Base-by-base conservation (phyloP, 352 stramenopile genomes). In the Globisporangium splendens region DNA sequence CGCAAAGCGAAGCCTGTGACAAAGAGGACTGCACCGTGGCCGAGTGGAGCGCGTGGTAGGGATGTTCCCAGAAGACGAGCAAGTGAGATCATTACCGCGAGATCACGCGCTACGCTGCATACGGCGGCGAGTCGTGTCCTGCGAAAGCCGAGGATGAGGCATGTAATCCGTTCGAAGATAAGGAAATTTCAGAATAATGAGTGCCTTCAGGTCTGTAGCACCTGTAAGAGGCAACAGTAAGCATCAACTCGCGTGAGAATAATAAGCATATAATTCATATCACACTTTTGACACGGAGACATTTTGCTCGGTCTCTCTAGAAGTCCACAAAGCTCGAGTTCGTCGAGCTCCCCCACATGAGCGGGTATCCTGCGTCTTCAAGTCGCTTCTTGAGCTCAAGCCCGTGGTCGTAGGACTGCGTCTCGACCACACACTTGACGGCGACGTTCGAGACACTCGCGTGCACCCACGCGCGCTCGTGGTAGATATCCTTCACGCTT, bases 401-500 rank as follows among this genome's bases (percentile, higher is more conserved):
- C 6, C 79, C 90, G 66, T 98, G 95, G 41, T 98, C 93, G 51
- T 82, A 93, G 22, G 91, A 97, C 71, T 97, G 89, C 11, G 96
- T 92, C 73, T 99, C 96, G 8, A 98, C 88, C 54, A 98, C 94
- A 55, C 93, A 98, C 71, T 98, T 98, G 28, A 98, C 92, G 4
- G 96, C 83, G 8, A 99, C 96, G 58, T 98, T 87, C 60, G 96
- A 97, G 24, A 99, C 96, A 50, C 86, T 97, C 22, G 89, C 84
- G 69, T 98, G 90, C 35, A 99, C 86, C 88, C 96, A 99, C 18
- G 94, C 93, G 33, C 96, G 90, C 70, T 99, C 94, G 74, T 99
- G 96, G 74, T 98, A 98, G 57, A 99, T 98, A 69, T 99, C 96
- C 72, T 98, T 98, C 43, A 98, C 95, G 54, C 81, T 97, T 47